phyloP scores from a whole-genome alignment of 1,139 yeast species.

The Diutina mesorugosa region DNA sequence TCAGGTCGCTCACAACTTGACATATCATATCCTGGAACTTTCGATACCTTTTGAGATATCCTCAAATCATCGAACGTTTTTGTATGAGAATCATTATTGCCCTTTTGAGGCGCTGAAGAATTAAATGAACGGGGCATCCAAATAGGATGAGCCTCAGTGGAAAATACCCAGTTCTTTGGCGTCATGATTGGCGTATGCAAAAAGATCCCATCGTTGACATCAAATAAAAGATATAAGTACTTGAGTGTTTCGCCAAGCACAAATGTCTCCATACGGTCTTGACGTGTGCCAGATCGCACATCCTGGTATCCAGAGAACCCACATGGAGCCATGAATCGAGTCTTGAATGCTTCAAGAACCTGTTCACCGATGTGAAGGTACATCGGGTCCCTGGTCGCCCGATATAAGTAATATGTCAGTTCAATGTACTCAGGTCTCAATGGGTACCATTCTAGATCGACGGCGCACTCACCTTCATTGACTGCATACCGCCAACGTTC shows the following conservation, averaged over 20 bases:
- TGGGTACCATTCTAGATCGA: constrained; percentile 80
- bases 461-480: constrained; percentile 9
- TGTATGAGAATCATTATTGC: background rate
- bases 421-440: constrained; percentile 85
- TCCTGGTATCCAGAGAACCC: constrained; percentile 78
- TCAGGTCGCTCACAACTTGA: background rate
- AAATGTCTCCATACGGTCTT: constrained; percentile 86
- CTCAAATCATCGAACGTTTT: background rate
- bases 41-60: background rate
- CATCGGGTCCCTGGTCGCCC: constrained; percentile 81
- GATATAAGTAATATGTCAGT: constrained; percentile 70
- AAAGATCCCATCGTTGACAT: constrained; percentile 47
- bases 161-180: constrained; percentile 53
- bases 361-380: constrained; percentile 65
- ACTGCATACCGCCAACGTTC: constrained; percentile 56
- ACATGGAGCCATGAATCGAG: constrained; percentile 45
- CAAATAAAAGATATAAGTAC: constrained; percentile 72
- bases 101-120: constrained; percentile 7
- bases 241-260: constrained; percentile 79
- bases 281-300: constrained; percentile 45
- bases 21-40: background rate
- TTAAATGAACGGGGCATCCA: constrained; percentile 32
- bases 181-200: constrained; percentile 16
- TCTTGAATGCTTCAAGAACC: constrained; percentile 41
- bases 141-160: constrained; percentile 90